phyloP scores from a whole-genome alignment of 371 early-diverging fungal species.

The Batkoa obscura region DNA sequence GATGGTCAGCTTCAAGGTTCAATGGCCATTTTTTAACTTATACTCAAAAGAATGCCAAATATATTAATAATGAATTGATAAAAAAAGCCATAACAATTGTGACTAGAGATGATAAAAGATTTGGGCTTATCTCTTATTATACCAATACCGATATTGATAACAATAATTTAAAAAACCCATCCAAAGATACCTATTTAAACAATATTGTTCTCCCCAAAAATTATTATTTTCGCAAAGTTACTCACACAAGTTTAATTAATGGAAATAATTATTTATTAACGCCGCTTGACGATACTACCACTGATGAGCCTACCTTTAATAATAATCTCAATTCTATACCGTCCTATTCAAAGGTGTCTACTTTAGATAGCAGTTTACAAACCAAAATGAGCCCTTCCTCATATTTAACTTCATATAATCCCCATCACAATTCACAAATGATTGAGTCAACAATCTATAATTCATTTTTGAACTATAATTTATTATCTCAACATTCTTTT shows the following conservation, averaged over 20 bases:
- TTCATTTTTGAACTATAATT: no score
- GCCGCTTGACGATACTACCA: background rate
- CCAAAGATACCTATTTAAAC: background rate
- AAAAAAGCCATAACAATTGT: background rate
- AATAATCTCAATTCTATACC: background rate
- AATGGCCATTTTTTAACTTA: conserved; percentile 60
- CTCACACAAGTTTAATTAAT: background rate
- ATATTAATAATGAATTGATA: no score
- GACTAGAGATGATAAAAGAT: background rate
- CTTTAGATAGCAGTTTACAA: no score
- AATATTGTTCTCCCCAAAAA: background rate
- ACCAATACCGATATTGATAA: background rate
- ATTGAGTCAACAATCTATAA: no score
- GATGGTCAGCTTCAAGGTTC: conserved; percentile 70
- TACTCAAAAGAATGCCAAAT: conserved; percentile 21
- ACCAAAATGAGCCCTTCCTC: no score
- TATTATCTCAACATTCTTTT: no score
- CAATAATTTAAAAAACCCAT: background rate
- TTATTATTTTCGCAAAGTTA: background rate
- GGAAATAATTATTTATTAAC: background rate
- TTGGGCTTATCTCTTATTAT: background rate
- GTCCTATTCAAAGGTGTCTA: no score
- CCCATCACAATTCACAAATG: no score
- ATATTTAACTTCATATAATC: background rate
- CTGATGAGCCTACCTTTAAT: no score